These are phyloP conservation scores for Pontederia crassipes DNA, from an alignment of 176 grass and related monocot species.

Conservation along the genomic window DNA sequence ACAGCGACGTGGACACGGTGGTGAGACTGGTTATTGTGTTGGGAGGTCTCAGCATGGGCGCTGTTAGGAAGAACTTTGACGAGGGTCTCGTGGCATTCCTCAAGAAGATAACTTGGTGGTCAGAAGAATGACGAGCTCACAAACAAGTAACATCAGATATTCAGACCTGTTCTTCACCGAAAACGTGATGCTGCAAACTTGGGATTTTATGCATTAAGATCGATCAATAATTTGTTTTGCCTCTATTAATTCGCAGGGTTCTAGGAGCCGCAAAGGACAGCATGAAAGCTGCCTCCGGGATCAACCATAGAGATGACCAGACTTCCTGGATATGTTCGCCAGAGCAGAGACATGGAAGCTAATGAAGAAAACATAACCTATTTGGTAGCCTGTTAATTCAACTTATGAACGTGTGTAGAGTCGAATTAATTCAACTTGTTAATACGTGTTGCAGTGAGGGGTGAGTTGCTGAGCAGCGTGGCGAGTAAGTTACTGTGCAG, in stretches of 20 bases:
- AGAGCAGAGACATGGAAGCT: constrained; percentile 15
- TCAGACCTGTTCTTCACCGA: no score
- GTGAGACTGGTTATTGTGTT: constrained; percentile 33
- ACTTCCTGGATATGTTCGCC: constrained; percentile 27
- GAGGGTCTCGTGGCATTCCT: constrained; percentile 5
- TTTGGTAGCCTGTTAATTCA: not conserved
- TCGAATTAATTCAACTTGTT: no score
- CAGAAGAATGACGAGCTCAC: constrained; percentile 17
- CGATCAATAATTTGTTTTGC: no score
- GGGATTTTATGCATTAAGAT: no score
- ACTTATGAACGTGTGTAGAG: no score
- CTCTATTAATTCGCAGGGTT: constrained; percentile 7
- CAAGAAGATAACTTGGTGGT: constrained; percentile 23
- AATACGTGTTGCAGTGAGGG: constrained; percentile 16
- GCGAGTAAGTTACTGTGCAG: constrained; percentile 28
- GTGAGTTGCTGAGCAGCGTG: constrained; percentile 24
- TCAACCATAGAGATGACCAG: constrained; percentile 34
- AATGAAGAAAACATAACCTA: no score
- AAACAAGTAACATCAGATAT: constrained; percentile 10
- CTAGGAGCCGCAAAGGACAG: constrained; percentile 17
- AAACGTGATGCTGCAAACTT: no score
- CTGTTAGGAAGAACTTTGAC: constrained; percentile 24
- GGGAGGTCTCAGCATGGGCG: constrained; percentile 17
- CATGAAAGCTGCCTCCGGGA: constrained; percentile 27
- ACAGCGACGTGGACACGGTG: constrained; percentile 16